Evolutionary conservation across 2,329 filamentous ascomycete genomes (phyloP), one percentile per base, ranked within the genome.

Genomic region (Arthroderma sp.): DNA sequence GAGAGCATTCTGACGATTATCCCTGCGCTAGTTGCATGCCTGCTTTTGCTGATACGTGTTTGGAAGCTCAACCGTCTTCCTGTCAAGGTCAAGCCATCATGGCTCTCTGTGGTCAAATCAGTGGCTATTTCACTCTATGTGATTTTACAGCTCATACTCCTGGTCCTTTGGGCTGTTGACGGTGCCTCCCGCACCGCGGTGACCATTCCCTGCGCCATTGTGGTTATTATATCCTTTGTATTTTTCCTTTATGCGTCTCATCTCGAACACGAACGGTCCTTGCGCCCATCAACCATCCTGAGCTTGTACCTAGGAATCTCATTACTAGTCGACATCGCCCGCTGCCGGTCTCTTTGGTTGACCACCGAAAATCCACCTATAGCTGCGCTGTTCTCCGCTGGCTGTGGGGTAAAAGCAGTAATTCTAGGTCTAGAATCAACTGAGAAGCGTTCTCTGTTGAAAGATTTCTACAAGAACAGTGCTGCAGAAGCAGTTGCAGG

Each of bases 211-310:
- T 3, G 4, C 28, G 7, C 28, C 3, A 31, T 31, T 31, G 28
- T 31, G 28, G 7, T 7, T 7, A 31, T 31, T 31, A 31, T 31
- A 31, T 4, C 28, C 7, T 31, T 31, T 31, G 7, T 31, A 3
- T 31, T 31, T 7, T 4, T 31, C 7, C 28, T 31, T 31, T 31
- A 31, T 19, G 15, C 33, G 21, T 56, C 28, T 17, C 17, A 43
- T 15, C 31, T 47, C 9, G 73, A 76, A 58, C 74, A 77, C 58
- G 59, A 63, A 21, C 67, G 69, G 21, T 68, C 67, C 2, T 61
- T 70, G 25, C 66, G 70, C 28, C 73, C 75, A 2, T 76, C 74
- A 0, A 67, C 70, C 35, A 58, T 75, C 9, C 61, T 77, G n/a
- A 71, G 68, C 43, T 43, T 67, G 17, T 77, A 74, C 59, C 68